phyloP scores from a whole-genome alignment of 345 rosid genomes.

The Mercurialis annua region DNA sequence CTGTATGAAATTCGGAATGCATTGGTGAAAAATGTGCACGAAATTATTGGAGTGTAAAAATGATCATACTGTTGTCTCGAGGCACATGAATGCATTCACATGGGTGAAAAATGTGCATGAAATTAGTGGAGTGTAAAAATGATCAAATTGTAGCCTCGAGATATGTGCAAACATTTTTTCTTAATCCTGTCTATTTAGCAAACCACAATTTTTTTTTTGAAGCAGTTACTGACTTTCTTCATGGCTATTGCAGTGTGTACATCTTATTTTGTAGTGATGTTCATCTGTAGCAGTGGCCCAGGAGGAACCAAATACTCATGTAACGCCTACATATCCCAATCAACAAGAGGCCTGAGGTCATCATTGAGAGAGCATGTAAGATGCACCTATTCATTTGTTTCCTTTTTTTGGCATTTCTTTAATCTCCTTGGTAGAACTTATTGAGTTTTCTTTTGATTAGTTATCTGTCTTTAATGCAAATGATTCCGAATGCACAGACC shows the following conservation, averaged over 20 bases:
- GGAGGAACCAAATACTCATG: conserved; percentile 44
- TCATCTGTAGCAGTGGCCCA: conserved; percentile 43
- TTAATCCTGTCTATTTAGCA: background rate
- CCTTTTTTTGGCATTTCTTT: background rate
- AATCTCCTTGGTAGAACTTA: background rate
- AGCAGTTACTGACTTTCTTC: conserved; percentile 17
- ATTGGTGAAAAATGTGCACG: too few relatives aligned
- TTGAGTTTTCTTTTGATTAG: background rate
- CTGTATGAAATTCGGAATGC: too few relatives aligned
- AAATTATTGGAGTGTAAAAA: too few relatives aligned
- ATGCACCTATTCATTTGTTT: conserved; percentile 13
- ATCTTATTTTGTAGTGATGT: conserved; percentile 89
- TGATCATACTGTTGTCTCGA: too few relatives aligned
- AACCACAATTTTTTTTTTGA: background rate
- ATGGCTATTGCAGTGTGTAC: conserved; percentile 59
- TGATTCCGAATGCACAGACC: background rate
- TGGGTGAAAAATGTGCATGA: too few relatives aligned
- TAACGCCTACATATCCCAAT: conserved; percentile 77
- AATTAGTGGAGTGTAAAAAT: too few relatives aligned
- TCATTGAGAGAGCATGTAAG: conserved; percentile 82
- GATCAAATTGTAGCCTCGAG: too few relatives aligned
- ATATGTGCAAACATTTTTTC: too few relatives aligned
- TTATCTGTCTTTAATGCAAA: background rate
- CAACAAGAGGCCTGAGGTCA: conserved; percentile 82
- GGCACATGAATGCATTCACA: too few relatives aligned